phyloP scores from a whole-genome alignment of 208 protist genomes.

The Trypanosoma boissoni region DNA sequence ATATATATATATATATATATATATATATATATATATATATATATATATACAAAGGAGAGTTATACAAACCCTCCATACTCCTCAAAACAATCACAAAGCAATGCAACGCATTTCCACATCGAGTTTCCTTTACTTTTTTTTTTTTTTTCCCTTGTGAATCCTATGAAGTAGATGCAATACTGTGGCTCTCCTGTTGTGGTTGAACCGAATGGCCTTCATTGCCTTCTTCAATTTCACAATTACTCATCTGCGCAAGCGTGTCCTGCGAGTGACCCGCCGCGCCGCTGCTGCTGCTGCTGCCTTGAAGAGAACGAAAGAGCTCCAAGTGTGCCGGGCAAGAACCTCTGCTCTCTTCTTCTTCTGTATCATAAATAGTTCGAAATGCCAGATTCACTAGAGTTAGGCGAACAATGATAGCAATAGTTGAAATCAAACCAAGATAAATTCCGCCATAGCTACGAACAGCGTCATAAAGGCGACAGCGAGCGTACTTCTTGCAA shows the following conservation, averaged over 20 bases:
- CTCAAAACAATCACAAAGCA: too few species aligned
- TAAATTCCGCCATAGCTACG: constrained; percentile 42
- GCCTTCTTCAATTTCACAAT: too few species aligned
- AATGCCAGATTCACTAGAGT: constrained; percentile 35
- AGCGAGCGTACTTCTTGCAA: constrained; percentile 50
- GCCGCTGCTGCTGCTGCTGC: too few species aligned
- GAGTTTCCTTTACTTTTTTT: not conserved
- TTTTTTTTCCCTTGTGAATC: too few species aligned
- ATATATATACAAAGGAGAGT: not conserved
- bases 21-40: constrained; percentile 10
- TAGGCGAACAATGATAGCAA: constrained; percentile 30
- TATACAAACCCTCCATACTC: too few species aligned
- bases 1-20: constrained; percentile 5
- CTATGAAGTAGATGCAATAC: not conserved
- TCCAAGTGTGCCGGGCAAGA: too few species aligned
- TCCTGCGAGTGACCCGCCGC: too few species aligned
- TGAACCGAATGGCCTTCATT: too few species aligned
- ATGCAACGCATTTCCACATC: not conserved
- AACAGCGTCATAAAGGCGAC: constrained; percentile 44
- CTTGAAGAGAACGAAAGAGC: too few species aligned
- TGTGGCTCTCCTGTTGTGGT: too few species aligned
- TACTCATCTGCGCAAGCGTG: too few species aligned
- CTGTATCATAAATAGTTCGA: constrained; percentile 21
- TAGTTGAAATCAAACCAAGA: constrained; percentile 31
- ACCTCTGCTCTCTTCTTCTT: constrained; percentile 29